Evolutionary conservation across 139 green algal species (phyloP).

Genomic region (Diplosphaera chodatii): DNA sequence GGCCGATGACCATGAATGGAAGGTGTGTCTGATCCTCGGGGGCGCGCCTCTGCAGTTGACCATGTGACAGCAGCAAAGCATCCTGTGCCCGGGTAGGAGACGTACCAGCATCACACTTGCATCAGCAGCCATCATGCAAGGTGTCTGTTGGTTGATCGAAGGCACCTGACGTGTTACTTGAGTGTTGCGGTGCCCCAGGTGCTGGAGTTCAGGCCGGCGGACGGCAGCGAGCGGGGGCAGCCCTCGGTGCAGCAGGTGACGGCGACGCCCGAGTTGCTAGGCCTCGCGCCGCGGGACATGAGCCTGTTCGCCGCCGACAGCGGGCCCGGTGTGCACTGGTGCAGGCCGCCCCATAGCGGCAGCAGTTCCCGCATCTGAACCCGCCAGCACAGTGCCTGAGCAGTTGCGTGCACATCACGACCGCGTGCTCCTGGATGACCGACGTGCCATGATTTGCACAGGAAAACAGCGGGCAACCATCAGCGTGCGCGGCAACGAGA

Average conservation of each 20-base stretch:
- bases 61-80: too few relatives aligned
- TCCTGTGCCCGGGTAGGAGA: too few relatives aligned
- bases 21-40: neutral
- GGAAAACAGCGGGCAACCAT: slow-evolving; percentile 15
- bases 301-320: slow-evolving; percentile 29
- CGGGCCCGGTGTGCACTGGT: neutral
- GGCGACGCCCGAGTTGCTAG: slow-evolving; percentile 33
- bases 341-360: too few relatives aligned
- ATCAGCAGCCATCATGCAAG: too few relatives aligned
- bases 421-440: too few relatives aligned
- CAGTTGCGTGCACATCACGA: too few relatives aligned
- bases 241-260: slow-evolving; percentile 29
- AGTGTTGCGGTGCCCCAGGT: slow-evolving; percentile 11
- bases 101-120: too few relatives aligned
- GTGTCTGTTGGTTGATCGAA: too few relatives aligned
- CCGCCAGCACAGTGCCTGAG: too few relatives aligned
- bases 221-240: neutral
- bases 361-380: too few relatives aligned
- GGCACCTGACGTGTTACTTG: neutral
- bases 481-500: neutral
- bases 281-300: slow-evolving; percentile 35
- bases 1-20: neutral
- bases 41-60: too few relatives aligned
- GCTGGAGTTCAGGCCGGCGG: slow-evolving; percentile 34
- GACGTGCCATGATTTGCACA: too few relatives aligned